Percentiles rank a stretch among this genome's conserved stretches.
Conservation (phyloP, 768 basidiomycete genomes). For the Pulveroboletus frians region DNA sequence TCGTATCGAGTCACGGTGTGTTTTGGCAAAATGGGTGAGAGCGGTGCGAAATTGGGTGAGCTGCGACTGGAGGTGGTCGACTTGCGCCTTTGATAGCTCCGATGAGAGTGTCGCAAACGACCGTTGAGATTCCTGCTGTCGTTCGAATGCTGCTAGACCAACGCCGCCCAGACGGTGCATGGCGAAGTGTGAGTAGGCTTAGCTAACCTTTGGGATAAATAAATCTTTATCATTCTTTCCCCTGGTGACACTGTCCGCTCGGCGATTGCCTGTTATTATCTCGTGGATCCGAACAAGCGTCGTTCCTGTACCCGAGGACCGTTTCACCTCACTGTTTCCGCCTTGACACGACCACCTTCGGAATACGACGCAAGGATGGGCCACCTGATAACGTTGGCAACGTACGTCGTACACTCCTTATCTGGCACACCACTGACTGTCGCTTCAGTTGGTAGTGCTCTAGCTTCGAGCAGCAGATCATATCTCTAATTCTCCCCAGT, state of each 20-base stretch:
- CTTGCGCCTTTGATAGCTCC: constrained; percentile 69
- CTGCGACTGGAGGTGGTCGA: constrained; percentile 75
- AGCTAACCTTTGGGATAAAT: too few species aligned
- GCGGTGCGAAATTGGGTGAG: constrained; percentile 80
- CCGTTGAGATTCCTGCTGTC: constrained; percentile 75
- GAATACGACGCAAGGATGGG: constrained; percentile 45
- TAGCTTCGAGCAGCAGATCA: not conserved
- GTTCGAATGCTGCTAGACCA: constrained; percentile 83
- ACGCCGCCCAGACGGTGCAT: constrained; percentile 79
- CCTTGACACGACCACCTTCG: not conserved
- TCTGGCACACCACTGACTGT: not conserved
- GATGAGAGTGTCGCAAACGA: constrained; percentile 81
- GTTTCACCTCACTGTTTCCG: too few species aligned
- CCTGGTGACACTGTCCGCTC: too few species aligned
- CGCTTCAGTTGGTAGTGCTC: constrained; percentile 22
- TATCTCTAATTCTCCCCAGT: constrained; percentile 38
- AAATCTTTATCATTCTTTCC: too few species aligned
- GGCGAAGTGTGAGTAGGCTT: too few species aligned
- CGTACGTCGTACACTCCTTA: constrained; percentile 44
- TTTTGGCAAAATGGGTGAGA: constrained; percentile 71
- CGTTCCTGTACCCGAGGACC: too few species aligned
- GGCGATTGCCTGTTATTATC: too few species aligned
- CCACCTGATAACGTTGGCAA: constrained; percentile 83
- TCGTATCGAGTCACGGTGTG: constrained; percentile 80
- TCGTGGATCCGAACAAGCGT: too few species aligned